Conservation (phyloP, 495 filamentous ascomycete species). For the Aspergillus asperescens region DNA sequence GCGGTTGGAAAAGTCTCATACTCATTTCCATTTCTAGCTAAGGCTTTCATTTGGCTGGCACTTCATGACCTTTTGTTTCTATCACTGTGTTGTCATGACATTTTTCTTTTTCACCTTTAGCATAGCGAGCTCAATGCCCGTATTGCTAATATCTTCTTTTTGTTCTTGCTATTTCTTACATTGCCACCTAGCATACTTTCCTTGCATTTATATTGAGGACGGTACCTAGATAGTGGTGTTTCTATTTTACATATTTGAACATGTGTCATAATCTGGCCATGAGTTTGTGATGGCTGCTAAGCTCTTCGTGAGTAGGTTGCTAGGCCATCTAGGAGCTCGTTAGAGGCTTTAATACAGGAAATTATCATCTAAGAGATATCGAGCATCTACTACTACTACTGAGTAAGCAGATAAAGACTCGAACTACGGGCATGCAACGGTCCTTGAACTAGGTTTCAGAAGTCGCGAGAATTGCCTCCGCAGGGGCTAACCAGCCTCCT, state of each 20-base stretch:
- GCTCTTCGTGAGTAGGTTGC: not conserved
- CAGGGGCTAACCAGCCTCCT: too few species aligned
- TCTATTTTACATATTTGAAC: not conserved
- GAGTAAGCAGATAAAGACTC: too few species aligned
- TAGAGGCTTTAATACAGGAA: not conserved
- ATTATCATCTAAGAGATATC: too few species aligned
- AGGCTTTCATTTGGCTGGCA: constrained; percentile 22
- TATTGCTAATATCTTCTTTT: constrained; percentile 12
- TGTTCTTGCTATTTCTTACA: not conserved
- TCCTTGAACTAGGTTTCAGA: too few species aligned
- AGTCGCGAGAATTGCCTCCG: too few species aligned
- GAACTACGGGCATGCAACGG: too few species aligned
- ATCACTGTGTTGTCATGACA: constrained; percentile 19
- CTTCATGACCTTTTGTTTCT: constrained; percentile 18
- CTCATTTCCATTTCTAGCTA: constrained; percentile 34
- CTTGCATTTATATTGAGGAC: constrained; percentile 1
- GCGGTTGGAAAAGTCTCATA: constrained; percentile 45
- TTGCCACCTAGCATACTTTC: not conserved
- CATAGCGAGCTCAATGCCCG: constrained; percentile 28
- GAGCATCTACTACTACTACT: too few species aligned
- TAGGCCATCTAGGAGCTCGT: not conserved
- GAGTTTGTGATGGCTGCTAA: not conserved
- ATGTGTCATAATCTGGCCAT: not conserved
- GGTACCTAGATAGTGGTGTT: not conserved
- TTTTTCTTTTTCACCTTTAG: constrained; percentile 16